Evolutionary conservation across 208 protist species (phyloP).

Genomic region (Trypanosomatidae sp.): DNA sequence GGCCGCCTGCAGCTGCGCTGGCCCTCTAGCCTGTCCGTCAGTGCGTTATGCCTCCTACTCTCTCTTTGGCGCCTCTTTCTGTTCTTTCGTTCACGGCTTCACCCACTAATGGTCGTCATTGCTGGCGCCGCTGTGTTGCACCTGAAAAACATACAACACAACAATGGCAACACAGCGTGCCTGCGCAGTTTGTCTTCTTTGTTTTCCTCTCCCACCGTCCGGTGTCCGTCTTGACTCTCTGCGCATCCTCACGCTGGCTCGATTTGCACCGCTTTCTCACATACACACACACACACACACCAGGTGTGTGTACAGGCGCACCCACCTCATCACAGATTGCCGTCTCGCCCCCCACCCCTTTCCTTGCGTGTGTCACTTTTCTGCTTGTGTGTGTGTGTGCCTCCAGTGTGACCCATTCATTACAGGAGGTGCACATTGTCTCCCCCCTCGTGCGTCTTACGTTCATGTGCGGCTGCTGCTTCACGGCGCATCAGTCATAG

Average conservation of each 20-base stretch:
- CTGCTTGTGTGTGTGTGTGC: neutral
- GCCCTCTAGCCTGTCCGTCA: neutral
- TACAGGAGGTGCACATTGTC: neutral
- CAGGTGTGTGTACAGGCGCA: neutral
- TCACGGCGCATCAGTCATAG: neutral
- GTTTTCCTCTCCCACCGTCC: neutral
- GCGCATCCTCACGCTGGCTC: neutral
- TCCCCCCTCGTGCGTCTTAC: neutral
- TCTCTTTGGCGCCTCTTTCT: neutral
- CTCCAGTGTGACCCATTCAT: neutral
- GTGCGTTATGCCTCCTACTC: neutral
- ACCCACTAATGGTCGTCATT: neutral
- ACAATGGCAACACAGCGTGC: neutral
- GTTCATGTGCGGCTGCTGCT: neutral
- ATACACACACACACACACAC: slow-evolving; percentile 5
- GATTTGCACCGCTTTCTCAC: neutral
- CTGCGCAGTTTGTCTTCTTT: neutral
- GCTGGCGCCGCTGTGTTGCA: neutral
- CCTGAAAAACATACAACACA: neutral
- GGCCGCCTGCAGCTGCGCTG: too few species aligned
- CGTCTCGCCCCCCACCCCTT: neutral
- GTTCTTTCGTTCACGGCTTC: neutral
- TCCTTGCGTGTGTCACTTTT: neutral
- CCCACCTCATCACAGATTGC: neutral
- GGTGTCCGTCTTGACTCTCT: too few species aligned